These are phyloP conservation scores for Omphalotus guepiniiformis DNA, from an alignment of 768 basidiomycete species.

Conservation along the genomic window DNA sequence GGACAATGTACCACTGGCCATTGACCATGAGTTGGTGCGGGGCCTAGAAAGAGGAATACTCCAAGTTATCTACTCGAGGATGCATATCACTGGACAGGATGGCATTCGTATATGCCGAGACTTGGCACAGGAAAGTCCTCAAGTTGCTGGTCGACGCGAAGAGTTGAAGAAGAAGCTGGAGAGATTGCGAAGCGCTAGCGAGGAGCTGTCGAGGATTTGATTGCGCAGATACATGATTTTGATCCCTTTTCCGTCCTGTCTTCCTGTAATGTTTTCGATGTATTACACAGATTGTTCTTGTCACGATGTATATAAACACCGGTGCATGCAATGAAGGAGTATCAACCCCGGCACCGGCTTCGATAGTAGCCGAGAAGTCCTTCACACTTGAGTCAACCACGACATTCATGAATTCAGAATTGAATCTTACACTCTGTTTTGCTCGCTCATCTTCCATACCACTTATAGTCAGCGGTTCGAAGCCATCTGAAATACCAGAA, in stretches of 20 bases:
- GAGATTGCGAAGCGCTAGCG: slow-evolving; percentile 41
- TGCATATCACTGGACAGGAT: slow-evolving; percentile 48
- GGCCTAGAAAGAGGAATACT: slow-evolving; percentile 47
- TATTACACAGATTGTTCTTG: too few relatives aligned
- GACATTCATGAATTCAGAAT: neutral
- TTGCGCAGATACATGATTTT: too few relatives aligned
- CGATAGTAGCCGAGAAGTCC: too few relatives aligned
- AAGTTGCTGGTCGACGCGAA: slow-evolving; percentile 38
- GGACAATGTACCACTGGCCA: slow-evolving; percentile 52
- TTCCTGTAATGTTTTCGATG: too few relatives aligned
- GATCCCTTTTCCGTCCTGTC: too few relatives aligned
- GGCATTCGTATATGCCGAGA: slow-evolving; percentile 44
- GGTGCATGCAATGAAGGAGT: too few relatives aligned
- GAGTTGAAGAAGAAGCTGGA: slow-evolving; percentile 50
- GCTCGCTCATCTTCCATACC: slow-evolving; percentile 9
- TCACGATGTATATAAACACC: too few relatives aligned
- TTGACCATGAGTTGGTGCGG: slow-evolving; percentile 52
- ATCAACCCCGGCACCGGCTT: too few relatives aligned
- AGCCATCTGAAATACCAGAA: slow-evolving; percentile 23
- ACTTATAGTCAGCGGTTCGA: slow-evolving; percentile 21
- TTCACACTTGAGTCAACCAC: too few relatives aligned
- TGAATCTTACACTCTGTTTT: neutral
- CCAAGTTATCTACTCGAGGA: slow-evolving; percentile 37
- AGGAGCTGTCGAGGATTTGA: slow-evolving; percentile 29
- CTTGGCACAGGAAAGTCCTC: slow-evolving; percentile 46